These are phyloP conservation scores for Populus hybrid DNA, from an alignment of 441 rosid genomes.

Conservation along the genomic window DNA sequence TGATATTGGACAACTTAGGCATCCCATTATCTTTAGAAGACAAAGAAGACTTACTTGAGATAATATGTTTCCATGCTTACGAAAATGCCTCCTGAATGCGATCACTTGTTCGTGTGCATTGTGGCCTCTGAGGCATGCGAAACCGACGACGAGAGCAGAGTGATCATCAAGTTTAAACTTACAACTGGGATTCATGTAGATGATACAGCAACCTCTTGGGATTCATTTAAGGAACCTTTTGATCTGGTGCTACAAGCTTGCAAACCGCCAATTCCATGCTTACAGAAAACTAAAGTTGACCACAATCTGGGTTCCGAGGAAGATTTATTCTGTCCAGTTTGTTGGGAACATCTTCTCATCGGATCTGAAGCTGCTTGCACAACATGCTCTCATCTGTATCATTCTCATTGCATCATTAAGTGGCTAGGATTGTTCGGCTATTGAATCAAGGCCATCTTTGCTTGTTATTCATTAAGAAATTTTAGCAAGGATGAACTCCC, in stretches of 20 bases:
- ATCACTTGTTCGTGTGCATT: background rate
- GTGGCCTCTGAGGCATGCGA: background rate
- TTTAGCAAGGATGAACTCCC: background rate
- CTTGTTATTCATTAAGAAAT: background rate
- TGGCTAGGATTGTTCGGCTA: background rate
- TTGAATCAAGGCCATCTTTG: background rate
- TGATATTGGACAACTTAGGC: background rate
- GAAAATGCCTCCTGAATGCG: background rate
- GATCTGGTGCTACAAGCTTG: background rate
- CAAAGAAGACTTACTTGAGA: background rate
- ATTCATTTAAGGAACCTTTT: background rate
- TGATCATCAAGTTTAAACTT: background rate
- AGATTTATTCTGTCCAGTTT: background rate
- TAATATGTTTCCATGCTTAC: background rate
- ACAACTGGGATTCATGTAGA: background rate
- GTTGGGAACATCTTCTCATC: background rate
- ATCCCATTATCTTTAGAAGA: background rate
- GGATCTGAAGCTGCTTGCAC: background rate
- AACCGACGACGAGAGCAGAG: background rate
- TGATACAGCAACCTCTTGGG: background rate
- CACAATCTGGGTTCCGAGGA: background rate
- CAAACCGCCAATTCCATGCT: background rate
- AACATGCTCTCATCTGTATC: background rate
- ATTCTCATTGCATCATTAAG: background rate
- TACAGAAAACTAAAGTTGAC: background rate